Conservation (phyloP, 129 eudicot species). For the Centella asiatica region DNA sequence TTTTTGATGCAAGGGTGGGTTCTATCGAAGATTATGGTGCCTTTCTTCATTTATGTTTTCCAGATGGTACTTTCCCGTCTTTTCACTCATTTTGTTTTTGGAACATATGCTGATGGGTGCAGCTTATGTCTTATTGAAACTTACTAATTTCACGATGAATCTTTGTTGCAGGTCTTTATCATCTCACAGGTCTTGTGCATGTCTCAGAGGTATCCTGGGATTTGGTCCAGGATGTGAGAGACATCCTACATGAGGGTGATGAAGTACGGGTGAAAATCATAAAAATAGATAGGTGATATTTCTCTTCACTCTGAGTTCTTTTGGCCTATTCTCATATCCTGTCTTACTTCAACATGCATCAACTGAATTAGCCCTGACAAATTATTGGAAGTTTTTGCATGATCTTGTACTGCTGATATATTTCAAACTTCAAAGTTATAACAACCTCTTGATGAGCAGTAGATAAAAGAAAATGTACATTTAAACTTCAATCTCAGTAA, state of each 20-base stretch:
- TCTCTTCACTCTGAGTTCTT: background rate
- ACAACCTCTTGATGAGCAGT: background rate
- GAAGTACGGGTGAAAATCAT: constrained; percentile 66
- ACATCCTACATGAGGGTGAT: constrained; percentile 70
- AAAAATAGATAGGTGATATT: constrained; percentile 59
- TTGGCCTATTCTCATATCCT: background rate
- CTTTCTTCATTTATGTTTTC: constrained; percentile 67
- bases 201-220: constrained; percentile 98
- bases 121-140: background rate
- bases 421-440: background rate
- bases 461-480: background rate
- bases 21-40: constrained; percentile 88
- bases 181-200: constrained; percentile 88
- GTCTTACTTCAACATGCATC: background rate
- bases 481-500: background rate
- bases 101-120: background rate
- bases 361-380: background rate
- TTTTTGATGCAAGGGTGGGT: constrained; percentile 63
- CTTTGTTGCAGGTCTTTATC: constrained; percentile 51
- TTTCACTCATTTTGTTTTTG: background rate
- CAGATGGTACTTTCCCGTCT: constrained; percentile 47
- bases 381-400: background rate
- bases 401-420: background rate
- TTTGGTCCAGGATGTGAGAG: constrained; percentile 78
- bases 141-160: background rate